phyloP scores from a whole-genome alignment of 192 early-diverging fungal genomes.

The Podila minutissima region DNA sequence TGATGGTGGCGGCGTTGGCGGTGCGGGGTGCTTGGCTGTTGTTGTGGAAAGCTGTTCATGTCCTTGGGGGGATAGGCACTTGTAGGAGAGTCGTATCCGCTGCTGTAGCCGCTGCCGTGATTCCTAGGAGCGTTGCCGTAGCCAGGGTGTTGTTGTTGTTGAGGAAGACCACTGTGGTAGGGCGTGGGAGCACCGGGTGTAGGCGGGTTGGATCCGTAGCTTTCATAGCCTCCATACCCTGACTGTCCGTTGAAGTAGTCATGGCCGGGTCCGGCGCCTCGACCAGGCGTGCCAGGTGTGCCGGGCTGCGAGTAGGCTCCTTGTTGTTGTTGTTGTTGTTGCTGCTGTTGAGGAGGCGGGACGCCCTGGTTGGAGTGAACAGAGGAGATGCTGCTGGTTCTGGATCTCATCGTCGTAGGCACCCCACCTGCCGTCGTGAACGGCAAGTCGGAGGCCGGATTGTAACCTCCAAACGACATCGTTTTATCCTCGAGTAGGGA shows the following conservation, averaged over 20 bases:
- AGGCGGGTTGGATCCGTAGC: constrained; percentile 1
- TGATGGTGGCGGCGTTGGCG: constrained; percentile 6
- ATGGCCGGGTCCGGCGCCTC: not conserved
- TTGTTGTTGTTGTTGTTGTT: constrained; percentile 14
- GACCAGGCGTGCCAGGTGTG: not conserved
- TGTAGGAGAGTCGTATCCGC: constrained; percentile 33
- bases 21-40: not conserved
- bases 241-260: not conserved
- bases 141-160: constrained; percentile 3
- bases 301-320: constrained; percentile 11
- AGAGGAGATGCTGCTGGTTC: constrained; percentile 24
- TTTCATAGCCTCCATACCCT: not conserved
- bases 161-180: not conserved
- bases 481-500: not conserved
- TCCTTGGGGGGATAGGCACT: constrained; percentile 8
- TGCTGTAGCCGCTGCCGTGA: constrained; percentile 9
- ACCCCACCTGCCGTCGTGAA: constrained; percentile 9
- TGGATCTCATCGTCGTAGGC: constrained; percentile 9
- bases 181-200: not conserved
- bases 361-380: constrained; percentile 15
- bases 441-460: constrained; percentile 16
- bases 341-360: constrained; percentile 11
- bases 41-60: not conserved
- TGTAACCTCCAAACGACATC: constrained; percentile 32
- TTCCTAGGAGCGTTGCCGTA: not conserved